Base-by-base conservation (phyloP, 2,329 filamentous ascomycete genomes). In the Aspergillus caelatus region DNA sequence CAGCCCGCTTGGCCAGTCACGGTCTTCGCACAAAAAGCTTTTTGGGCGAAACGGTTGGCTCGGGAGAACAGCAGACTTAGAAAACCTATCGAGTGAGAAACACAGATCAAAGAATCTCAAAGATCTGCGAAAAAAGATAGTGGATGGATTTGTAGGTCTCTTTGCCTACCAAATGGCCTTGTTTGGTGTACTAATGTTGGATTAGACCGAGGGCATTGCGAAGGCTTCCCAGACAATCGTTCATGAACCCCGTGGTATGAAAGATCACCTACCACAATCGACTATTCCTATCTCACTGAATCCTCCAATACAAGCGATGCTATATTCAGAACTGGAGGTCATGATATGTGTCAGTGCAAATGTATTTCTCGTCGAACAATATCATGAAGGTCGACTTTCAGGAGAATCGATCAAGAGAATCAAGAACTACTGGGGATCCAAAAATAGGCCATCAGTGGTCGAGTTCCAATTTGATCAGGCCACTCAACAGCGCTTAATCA, bases 381-480 rank as follows among this genome's bases (percentile, higher is more conserved):
- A 80, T 66, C 69, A 75, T 36, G 69, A 76, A 23, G 74, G 75
- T 4, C 77, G 77, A 32, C 72, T 83, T 48, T 76, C 75, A 1
- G 65, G 70, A 7, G 76, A 79, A 19, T 80, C 79, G 5, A 72
- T 83, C 60, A 70, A 69, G 26, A 79, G 76, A 58, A 63, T 80
- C 43, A 75, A 70, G 52, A 71, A 73, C 34, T 73, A 70, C 63
- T 83, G 83, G 83, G 74, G 72, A 36, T 75, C 76, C 1, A 83
- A 82, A 62, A 82, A 83, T 56, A 74, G 82, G 12, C 79, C 81
- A 19, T 76, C 78, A 46, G 82, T 85, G 26, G 74, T 79, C 10
- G 81, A 85, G 63, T 86, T 86, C 68, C 79, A 81, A 65, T 86
- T 83, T 67, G 83, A 85, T 68, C 81, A 84, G 70, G 71, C 72